Base-by-base conservation (phyloP, 805 yeast genomes). In the Starmerella sp. region DNA sequence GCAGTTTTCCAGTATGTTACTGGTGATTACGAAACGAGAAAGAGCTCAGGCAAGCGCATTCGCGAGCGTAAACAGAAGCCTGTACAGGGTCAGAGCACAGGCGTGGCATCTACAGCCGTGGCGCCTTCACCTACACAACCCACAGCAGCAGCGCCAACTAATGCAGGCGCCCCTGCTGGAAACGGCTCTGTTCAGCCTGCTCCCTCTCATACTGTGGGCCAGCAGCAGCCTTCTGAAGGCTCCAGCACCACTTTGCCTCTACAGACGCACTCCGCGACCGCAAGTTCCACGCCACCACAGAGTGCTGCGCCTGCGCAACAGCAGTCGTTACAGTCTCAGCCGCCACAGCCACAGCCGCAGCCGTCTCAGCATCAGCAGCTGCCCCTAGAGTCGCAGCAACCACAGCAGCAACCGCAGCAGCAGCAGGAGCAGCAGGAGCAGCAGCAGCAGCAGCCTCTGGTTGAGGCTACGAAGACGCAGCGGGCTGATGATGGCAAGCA, bases 1-100 rank as follows among this genome's bases (percentile, higher is more conserved):
- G 81, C 77, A 2, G 90, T 87, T 64, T 71, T 93, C 57, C 74
- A 74, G 53, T 82, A 84, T 59, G 97, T 91, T 22, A 91, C 97
- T 1, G 97, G 97, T 47, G 95, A 83, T 60, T 61, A 65, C 50
- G 63, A 63, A 36, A 59, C 62, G 22, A 64, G 63, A 15, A 54
- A 54, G 43, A 46, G 54, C 8, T 57, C 63, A 3, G 64, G 63
- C 11, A 54, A 53, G 51, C 55, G 51, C 38, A 44, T 54, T 1
- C 39, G 56, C 6, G 53, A 52, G 41, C 39, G 37, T 11, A 35
- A 46, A 34, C 45, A 46, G 17, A 46, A 46, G 49, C n/a, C 49
- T 10, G 39, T 14, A 6, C 38, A 31, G 15, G 31, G 45, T 6
- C 45, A 42, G 32, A 29, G 45, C 45, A 5, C 32, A 4, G 15